A percentile compares a stretch with the other conserved stretches of the same genome.
phyloP scores from a whole-genome alignment of 163 green algal species.

The Chloromonas sp. region DNA sequence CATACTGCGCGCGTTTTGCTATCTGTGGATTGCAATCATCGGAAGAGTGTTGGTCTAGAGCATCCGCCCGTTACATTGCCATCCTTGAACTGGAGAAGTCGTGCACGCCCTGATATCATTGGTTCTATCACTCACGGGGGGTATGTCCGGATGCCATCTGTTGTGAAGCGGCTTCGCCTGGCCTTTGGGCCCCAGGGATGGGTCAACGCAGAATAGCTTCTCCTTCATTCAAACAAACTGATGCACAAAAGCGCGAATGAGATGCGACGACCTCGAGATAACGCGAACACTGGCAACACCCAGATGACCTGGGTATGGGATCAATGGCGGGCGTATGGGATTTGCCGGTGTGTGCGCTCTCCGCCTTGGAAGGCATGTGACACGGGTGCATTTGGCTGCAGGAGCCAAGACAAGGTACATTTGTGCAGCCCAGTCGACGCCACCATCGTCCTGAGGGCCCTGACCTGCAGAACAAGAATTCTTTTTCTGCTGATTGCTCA shows the following conservation, averaged over 20 bases:
- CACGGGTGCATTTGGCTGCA: no score
- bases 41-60: not conserved
- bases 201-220: constrained; percentile 44
- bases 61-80: not conserved
- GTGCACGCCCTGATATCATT: not conserved
- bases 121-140: constrained; percentile 36
- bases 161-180: constrained; percentile 62
- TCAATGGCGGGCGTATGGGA: no score
- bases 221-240: not conserved
- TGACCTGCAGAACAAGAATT: no score
- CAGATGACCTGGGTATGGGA: no score
- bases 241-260: no score
- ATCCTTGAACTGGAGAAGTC: not conserved
- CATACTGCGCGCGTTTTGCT: no score
- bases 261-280: no score
- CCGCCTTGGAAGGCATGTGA: not conserved
- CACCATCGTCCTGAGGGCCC: no score
- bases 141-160: constrained; percentile 72
- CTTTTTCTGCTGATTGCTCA: no score
- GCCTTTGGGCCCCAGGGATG: constrained; percentile 45
- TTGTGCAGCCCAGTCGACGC: no score
- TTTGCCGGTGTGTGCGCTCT: not conserved
- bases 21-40: not conserved
- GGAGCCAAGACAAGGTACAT: no score
- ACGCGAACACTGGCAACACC: no score